Evolutionary conservation across 2,329 filamentous ascomycete genomes (phyloP).

Genomic region (Dryadomyces quercivorus): DNA sequence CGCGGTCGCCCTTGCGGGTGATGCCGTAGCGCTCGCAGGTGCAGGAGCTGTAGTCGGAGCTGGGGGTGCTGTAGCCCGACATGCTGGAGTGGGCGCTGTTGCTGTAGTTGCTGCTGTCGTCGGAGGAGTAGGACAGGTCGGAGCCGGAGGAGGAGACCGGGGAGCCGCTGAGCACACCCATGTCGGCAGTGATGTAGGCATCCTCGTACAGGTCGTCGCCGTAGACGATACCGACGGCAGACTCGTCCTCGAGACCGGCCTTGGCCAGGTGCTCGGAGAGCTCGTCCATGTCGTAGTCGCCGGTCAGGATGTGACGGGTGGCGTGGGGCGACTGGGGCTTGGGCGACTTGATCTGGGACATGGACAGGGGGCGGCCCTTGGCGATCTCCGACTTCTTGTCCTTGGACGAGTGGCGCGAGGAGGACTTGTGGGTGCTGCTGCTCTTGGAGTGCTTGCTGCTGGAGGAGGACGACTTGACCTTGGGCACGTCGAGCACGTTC

Average conservation of each 20-base stretch:
- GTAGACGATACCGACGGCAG: constrained; percentile 3
- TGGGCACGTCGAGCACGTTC: constrained; percentile 91
- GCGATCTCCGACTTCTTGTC: constrained; percentile 52
- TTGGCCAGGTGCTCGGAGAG: constrained; percentile 29
- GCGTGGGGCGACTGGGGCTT: constrained; percentile 82
- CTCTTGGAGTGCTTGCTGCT: constrained; percentile 12
- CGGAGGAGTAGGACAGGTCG: constrained; percentile 58
- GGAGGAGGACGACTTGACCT: constrained; percentile 32
- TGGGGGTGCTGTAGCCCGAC: constrained; percentile 67
- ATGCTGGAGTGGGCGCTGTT: constrained; percentile 53
- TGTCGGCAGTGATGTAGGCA: constrained; percentile 33
- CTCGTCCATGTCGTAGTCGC: constrained; percentile 51
- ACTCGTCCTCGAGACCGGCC: constrained; percentile 24
- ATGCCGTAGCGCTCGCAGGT: constrained; percentile 95
- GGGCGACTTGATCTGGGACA: constrained; percentile 81
- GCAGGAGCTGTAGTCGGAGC: constrained; percentile 67
- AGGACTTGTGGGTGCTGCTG: constrained; percentile 14
- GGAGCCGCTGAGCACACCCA: constrained; percentile 34
- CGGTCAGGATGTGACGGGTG: constrained; percentile 75
- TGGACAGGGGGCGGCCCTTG: constrained; percentile 78
- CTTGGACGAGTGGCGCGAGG: constrained; percentile 11
- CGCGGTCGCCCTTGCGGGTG: constrained; percentile 80
- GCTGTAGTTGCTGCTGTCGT: constrained; percentile 44
- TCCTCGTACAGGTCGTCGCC: constrained; percentile 25
- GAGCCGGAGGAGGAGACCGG: constrained; percentile 53